Evolutionary conservation across 2,329 filamentous ascomycete genomes (phyloP), one percentile per base, ranked within the genome.

Genomic region (Monosporascus sp.): DNA sequence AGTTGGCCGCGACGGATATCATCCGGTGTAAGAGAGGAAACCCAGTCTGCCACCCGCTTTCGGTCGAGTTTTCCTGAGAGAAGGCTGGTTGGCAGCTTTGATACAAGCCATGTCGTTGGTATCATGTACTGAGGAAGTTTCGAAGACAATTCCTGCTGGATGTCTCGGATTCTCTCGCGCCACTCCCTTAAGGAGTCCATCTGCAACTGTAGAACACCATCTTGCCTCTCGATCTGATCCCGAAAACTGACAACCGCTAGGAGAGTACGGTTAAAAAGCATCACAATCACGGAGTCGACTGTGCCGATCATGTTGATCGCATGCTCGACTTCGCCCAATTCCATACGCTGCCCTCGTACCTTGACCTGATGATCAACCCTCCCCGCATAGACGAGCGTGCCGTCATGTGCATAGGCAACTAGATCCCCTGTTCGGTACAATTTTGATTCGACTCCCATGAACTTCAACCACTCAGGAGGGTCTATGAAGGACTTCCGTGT

Each of bases 371-470:
- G 69, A 59, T 79, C 77, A 52, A 74, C 75, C 41, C 77, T 69
- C 44, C 76, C 76, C 49, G 74, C 51, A 49, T 65, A 71, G 7
- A 62, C 49, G 22, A 73, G 55, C 25, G 48, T 52, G n/a, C 67
- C 63, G 62, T 86, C 79, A 1, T 57, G 54, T 37, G 64, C 52
- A 27, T 67, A 67, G 11, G 41, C 7, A 6, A 50, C 52, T 11
- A 57, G 45, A 49, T 61, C 59, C 15, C 59, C 59, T 5, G 59
- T 57, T 11, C 53, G 77, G 67, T 61, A 88, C 70, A 60, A 87
- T 61, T 50, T 80, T 68, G 20, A 79, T 80, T 69, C 82, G 74
- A 65, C 86, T 79, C 20, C 82, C 80, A 59, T 49, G 22, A 14
- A 20, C 15, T 9, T 20, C 11, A 44, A 22, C 41, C 41, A 44